Evolutionary conservation across 495 filamentous ascomycete species (phyloP), one percentile per base, ranked within the genome.

Genomic region (Penicillium parvum): DNA sequence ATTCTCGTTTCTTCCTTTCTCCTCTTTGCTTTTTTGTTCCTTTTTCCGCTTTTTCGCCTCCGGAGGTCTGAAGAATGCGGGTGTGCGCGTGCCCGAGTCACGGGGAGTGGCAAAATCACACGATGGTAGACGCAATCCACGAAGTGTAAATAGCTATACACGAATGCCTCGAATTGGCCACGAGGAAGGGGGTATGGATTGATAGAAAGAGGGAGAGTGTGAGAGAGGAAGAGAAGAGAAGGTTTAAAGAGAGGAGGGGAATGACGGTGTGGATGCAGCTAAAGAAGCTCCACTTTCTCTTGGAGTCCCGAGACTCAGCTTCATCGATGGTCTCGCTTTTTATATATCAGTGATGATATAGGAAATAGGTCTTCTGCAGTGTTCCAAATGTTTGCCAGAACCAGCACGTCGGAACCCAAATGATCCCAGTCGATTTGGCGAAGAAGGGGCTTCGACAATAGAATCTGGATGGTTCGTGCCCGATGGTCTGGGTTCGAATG

Each of bases 211-310:
- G 5, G 12, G 32, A 37, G 20, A 22, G 21, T 12, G 19, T 16
- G 21, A 43, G 30, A 28, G 29, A 37, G 33, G 19, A 34, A 32
- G 14, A 40, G 27, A 47, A 37, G 30, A 22, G 46, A 37, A 34
- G 30, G 40, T 48, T 32, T 48, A 42, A 42, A 49, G 45, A 26
- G 46, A 18, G 45, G 42, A 52, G 40, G 48, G 40, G 50, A 64
- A 57, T 61, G 58, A 64, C 58, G 60, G 60, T 64, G 60, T 61
- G 58, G 48, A 62, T 58, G 47, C 48, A 51, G 30, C 29, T 39
- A 21, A 36, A 17, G 16, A 17, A 8, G n/a, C 28, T 15, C 4
- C 5, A 30, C n/a, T 15, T 10, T 6, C 25, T 11, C 7, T 27
- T 27, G 8, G 25, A 27, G 25, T 27, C 25, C 25, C n/a, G n/a